Percentiles rank a stretch among this genome's conserved stretches.
Conservation (phyloP, 2,329 filamentous ascomycete genomes). For the Botrytis fragariae region DNA sequence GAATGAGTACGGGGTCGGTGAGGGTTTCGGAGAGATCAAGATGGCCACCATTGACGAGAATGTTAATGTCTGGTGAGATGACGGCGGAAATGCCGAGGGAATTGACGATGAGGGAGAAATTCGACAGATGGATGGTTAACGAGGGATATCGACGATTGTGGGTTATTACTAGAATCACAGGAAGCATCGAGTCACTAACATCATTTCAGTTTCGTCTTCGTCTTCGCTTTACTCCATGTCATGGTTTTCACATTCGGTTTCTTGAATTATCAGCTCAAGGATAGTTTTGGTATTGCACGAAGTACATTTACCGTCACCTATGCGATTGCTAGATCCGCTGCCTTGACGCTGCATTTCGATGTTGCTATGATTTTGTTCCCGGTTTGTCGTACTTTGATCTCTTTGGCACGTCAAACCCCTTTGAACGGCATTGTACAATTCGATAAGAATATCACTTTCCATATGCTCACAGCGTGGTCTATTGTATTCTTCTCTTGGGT, state of each 20-base stretch:
- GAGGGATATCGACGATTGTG: conserved; percentile 80
- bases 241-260: conserved; percentile 79
- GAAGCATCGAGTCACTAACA: conserved; percentile 34
- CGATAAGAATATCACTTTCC: conserved; percentile 86
- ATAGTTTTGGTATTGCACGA: conserved; percentile 65
- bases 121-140: conserved; percentile 87
- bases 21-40: conserved; percentile 67
- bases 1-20: conserved; percentile 37
- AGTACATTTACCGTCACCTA: conserved; percentile 73
- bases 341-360: conserved; percentile 77
- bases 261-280: conserved; percentile 76
- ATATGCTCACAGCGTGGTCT: conserved; percentile 81
- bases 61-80: conserved; percentile 81
- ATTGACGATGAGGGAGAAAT: conserved; percentile 66
- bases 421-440: conserved; percentile 85
- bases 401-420: conserved; percentile 73
- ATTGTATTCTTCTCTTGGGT: conserved; percentile 88
- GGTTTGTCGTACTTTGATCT: conserved; percentile 81
- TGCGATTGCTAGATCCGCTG: conserved; percentile 71
- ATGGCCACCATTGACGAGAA: conserved; percentile 79
- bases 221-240: conserved; percentile 70
- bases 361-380: conserved; percentile 76
- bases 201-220: conserved; percentile 64
- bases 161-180: conserved; percentile 39
- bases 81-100: conserved; percentile 69